These are phyloP conservation scores for Helianthus annuus DNA, from an alignment of 129 eudicot genomes.

Conservation along the genomic window DNA sequence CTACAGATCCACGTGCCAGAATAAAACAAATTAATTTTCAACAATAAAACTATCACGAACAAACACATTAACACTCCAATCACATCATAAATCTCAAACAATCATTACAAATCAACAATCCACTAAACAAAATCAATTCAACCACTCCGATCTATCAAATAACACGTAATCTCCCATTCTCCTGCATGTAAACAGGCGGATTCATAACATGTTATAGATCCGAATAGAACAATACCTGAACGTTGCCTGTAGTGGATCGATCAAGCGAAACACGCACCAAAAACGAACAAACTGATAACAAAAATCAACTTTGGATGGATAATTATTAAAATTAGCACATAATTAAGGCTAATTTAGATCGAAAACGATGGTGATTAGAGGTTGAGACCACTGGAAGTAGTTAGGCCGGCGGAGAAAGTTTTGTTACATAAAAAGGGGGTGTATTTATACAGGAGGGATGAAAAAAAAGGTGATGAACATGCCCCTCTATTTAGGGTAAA, in stretches of 20 bases:
- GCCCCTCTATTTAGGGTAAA: conserved; percentile 31
- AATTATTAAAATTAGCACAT: conserved; percentile 23
- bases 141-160: conserved; percentile 35
- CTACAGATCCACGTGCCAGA: conserved; percentile 29
- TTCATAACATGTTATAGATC: conserved; percentile 32
- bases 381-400: background rate
- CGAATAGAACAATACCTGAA: conserved; percentile 33
- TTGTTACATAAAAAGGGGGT: conserved; percentile 5
- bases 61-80: conserved; percentile 3
- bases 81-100: conserved; percentile 15
- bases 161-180: background rate
- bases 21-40: conserved; percentile 4
- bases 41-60: conserved; percentile 8
- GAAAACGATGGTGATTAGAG: conserved; percentile 2
- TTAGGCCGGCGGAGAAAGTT: conserved; percentile 62
- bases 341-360: conserved; percentile 13
- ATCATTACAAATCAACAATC: conserved; percentile 20
- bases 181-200: conserved; percentile 24
- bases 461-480: background rate
- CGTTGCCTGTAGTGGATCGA: conserved; percentile 26
- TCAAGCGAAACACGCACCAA: conserved; percentile 27
- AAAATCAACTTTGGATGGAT: conserved; percentile 14
- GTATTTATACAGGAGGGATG: conserved; percentile 19
- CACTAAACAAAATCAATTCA: conserved; percentile 23
- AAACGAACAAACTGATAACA: conserved; percentile 16